Percentiles rank a stretch among this genome's conserved stretches.
phyloP scores from a whole-genome alignment of 169 alveolate genomes.

The Plasmodium vivax region DNA sequence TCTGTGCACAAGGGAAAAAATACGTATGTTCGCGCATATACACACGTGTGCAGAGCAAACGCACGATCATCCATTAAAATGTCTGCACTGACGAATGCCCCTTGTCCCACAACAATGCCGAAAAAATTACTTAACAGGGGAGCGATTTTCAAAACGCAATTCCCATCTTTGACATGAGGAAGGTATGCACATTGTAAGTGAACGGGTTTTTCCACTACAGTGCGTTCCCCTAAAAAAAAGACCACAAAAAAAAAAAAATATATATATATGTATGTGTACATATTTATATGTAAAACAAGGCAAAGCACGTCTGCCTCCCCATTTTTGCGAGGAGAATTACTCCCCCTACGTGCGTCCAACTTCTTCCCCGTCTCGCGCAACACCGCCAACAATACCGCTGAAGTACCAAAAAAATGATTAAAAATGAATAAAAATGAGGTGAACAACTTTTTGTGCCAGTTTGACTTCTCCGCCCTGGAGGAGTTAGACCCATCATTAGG shows the following conservation, averaged over 20 bases:
- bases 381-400: not conserved
- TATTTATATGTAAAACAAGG: not conserved
- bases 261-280: too few species aligned
- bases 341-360: not conserved
- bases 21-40: not conserved
- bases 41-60: not conserved
- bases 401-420: conserved; percentile 40
- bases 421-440: conserved; percentile 66
- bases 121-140: not conserved
- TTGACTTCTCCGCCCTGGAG: conserved; percentile 92
- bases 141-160: not conserved
- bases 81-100: not conserved
- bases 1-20: not conserved
- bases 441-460: conserved; percentile 77
- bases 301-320: not conserved
- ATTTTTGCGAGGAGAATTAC: not conserved
- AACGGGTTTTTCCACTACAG: not conserved
- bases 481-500: conserved; percentile 94
- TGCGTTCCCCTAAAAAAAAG: not conserved
- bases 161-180: not conserved
- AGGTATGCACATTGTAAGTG: not conserved
- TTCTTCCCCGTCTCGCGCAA: not conserved
- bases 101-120: not conserved
- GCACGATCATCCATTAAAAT: not conserved
- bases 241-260: not conserved